Conservation (phyloP, 768 basidiomycete species). For the Suillus variegatus region DNA sequence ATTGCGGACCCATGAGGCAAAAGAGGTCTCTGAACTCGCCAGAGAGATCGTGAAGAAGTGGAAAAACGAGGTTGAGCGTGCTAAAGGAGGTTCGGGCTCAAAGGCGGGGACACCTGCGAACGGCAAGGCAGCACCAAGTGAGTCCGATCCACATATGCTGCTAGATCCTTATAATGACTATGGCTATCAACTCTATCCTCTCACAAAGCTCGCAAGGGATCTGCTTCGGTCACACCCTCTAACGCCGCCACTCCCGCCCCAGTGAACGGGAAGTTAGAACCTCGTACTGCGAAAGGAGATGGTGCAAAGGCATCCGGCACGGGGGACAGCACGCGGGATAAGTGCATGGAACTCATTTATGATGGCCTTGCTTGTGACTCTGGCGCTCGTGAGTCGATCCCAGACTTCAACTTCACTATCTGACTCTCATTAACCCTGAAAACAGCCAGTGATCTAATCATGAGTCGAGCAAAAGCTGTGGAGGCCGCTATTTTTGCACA, state of each 20-base stretch:
- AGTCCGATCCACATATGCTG: conserved; percentile 21
- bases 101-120: conserved; percentile 16
- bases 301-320: conserved; percentile 55
- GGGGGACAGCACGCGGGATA: conserved; percentile 80
- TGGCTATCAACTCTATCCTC: conserved; percentile 7
- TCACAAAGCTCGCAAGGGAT: conserved; percentile 31
- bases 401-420: not conserved
- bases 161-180: conserved; percentile 4
- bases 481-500: conserved; percentile 62
- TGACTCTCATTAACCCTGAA: conserved; percentile 4
- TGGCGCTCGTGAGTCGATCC: conserved; percentile 70
- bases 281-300: conserved; percentile 71
- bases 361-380: conserved; percentile 89
- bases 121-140: conserved; percentile 39
- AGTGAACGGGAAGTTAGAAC: conserved; percentile 35
- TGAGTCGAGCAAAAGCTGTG: conserved; percentile 63
- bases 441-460: conserved; percentile 69
- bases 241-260: conserved; percentile 33
- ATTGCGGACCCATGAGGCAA: conserved; percentile 70
- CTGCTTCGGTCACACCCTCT: conserved; percentile 42
- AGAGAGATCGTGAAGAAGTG: conserved; percentile 92
- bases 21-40: conserved; percentile 77
- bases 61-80: conserved; percentile 85
- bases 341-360: conserved; percentile 87
- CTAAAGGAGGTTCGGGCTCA: conserved; percentile 37